Base-by-base conservation (phyloP, 306 rosid genomes). In the Geum urbanum region DNA sequence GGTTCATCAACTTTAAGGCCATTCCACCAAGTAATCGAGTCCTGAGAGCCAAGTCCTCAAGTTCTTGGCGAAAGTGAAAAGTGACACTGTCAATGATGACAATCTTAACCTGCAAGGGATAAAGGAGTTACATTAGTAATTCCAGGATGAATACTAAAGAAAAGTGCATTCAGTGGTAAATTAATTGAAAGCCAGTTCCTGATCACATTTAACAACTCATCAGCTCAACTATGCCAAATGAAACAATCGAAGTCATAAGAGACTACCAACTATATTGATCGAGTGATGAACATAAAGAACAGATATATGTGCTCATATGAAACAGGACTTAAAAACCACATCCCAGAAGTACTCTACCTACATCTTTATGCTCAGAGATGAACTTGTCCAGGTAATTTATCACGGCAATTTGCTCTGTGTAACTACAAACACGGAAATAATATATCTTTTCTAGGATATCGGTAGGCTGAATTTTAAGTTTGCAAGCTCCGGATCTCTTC, bases 31-130 rank as follows among this genome's bases (percentile, higher is more conserved):
- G 90, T 76, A 92, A 79, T 12, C 97, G 90, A 65, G 96, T 88
- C 80, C 98, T 84, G 68, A 81, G 94, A 69, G 91, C 91, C 87
- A 88, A 84, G 72, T 92, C 97, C 6, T 87, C 96, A 66, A 94
- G 90, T 77, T 87, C 96, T 90, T 90, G 97, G 82, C 92, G 92
- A 66, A 90, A 94, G 79, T 94, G 98, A 81, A 94, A 87, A 74
- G 97, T 88, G 67, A 94, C 92, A 81, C 97, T 94, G 75, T 94
- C 98, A 76, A 90, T 51, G 76, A 94, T 83, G 63, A 94, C 76
- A 60, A 94, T 74, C 84, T 87, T 94, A 61, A 94, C 96, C 98
- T 94, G 83, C 9, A 73, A 61, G 35, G 0, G 12, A 5, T 67
- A 13, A 27, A 19, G 56, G 49, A 49, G 71, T 22, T 37, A 56